Conservation (phyloP, 2,329 filamentous ascomycete genomes). For the Exserohilum turcica region DNA sequence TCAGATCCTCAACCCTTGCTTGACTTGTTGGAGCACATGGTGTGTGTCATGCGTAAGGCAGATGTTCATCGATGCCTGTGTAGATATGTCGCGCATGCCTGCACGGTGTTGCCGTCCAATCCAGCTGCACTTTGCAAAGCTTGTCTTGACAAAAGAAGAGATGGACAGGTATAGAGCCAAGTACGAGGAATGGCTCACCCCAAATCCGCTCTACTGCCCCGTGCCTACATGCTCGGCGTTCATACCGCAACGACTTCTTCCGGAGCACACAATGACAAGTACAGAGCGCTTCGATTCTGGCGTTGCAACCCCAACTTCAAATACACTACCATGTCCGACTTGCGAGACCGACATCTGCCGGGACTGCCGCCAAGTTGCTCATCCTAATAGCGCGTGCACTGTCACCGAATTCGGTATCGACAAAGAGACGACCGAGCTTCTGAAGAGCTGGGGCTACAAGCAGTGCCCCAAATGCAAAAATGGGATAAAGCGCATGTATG, state of each 20-base stretch:
- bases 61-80: constrained; percentile 51
- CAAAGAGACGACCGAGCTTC: constrained; percentile 43
- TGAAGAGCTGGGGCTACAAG: constrained; percentile 55
- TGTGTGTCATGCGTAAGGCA: constrained; percentile 47
- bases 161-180: constrained; percentile 47
- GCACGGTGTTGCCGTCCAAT: constrained; percentile 54
- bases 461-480: constrained; percentile 56
- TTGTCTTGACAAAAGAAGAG: constrained; percentile 45
- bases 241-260: constrained; percentile 43
- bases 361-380: constrained; percentile 51
- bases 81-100: constrained; percentile 51
- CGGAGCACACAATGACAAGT: constrained; percentile 12
- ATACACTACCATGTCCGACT: constrained; percentile 50
- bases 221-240: constrained; percentile 56
- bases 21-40: constrained; percentile 35
- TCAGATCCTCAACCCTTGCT: constrained; percentile 38
- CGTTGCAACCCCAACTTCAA: constrained; percentile 27
- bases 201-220: constrained; percentile 57
- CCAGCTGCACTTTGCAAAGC: constrained; percentile 49
- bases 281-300: constrained; percentile 36
- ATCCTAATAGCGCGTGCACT: constrained; percentile 46
- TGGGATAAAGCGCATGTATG: constrained; percentile 56
- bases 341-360: constrained; percentile 53
- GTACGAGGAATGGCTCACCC: constrained; percentile 56
- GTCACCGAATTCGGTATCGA: constrained; percentile 40